Evolutionary conservation across 352 stramenopile species (phyloP).

Genomic region (Phytophthora cajani): DNA sequence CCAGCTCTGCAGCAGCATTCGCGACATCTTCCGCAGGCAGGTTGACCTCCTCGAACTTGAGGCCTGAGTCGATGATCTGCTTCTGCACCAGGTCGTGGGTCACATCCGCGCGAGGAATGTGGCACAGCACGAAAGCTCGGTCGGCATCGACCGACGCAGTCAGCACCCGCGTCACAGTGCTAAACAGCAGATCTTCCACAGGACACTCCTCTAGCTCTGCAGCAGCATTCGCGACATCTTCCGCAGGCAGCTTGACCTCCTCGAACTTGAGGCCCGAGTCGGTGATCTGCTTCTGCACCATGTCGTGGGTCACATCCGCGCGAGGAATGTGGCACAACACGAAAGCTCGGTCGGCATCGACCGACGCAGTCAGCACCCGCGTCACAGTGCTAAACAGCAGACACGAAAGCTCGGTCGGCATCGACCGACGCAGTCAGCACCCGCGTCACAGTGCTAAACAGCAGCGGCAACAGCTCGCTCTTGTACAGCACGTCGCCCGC

Average conservation of each 20-base stretch:
- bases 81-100: conserved; percentile 62
- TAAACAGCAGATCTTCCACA: conserved; percentile 71
- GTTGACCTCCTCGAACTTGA: conserved; percentile 46
- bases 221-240: conserved; percentile 29
- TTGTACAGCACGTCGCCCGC: conserved; percentile 87
- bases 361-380: conserved; percentile 31
- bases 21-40: conserved; percentile 35
- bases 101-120: conserved; percentile 78
- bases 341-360: conserved; percentile 34
- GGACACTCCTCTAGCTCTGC: conserved; percentile 58
- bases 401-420: too few species aligned
- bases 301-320: conserved; percentile 69
- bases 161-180: conserved; percentile 53
- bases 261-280: conserved; percentile 50
- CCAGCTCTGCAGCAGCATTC: conserved; percentile 29
- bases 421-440: conserved; percentile 32
- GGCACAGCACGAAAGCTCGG: conserved; percentile 61
- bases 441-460: conserved; percentile 59
- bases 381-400: conserved; percentile 70
- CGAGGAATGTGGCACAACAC: conserved; percentile 79
- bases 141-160: conserved; percentile 10
- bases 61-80: conserved; percentile 47
- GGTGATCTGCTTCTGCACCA: conserved; percentile 55
- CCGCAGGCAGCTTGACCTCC: conserved; percentile 35
- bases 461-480: conserved; percentile 62